A percentile compares a stretch with the other conserved stretches of the same genome.
Evolutionary conservation across 352 stramenopile species (phyloP).

Genomic region (Phytopythium oedochilum): DNA sequence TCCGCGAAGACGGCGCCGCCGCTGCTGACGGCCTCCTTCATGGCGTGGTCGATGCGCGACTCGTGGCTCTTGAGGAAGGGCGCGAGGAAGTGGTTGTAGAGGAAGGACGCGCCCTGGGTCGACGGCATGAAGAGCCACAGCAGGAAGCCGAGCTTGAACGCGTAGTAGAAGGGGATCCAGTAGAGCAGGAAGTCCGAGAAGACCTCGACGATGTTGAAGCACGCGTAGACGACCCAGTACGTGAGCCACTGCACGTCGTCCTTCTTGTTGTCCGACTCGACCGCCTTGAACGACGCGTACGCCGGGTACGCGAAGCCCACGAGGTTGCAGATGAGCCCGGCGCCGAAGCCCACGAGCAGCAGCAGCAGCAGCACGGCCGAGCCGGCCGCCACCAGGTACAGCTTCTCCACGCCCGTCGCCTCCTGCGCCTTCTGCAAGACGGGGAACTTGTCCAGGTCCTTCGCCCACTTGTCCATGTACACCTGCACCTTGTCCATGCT

Average conservation of each 20-base stretch:
- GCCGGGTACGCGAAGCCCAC: constrained; percentile 83
- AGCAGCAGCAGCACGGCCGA: constrained; percentile 67
- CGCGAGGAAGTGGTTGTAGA: constrained; percentile 93
- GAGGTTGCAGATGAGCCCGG: constrained; percentile 80
- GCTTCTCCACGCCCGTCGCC: constrained; percentile 82
- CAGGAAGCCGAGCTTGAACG: constrained; percentile 97
- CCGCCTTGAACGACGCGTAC: constrained; percentile 83
- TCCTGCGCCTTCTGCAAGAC: constrained; percentile 78
- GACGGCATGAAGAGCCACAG: constrained; percentile 97
- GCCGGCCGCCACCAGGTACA: constrained; percentile 75
- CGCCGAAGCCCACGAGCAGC: constrained; percentile 81
- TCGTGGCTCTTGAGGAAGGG: constrained; percentile 84
- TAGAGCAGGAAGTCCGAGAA: constrained; percentile 96
- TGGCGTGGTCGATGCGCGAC: constrained; percentile 76
- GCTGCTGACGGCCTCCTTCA: constrained; percentile 79
- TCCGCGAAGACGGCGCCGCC: constrained; percentile 74
- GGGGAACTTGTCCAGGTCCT: constrained; percentile 80
- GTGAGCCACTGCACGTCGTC: constrained; percentile 92
- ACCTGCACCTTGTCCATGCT: constrained; percentile 82
- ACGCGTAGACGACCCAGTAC: constrained; percentile 98
- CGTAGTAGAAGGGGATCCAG: constrained; percentile 98
- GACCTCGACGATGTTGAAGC: constrained; percentile 96
- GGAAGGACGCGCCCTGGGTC: constrained; percentile 92
- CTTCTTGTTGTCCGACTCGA: constrained; percentile 74
- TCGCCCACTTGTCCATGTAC: constrained; percentile 84